These are phyloP conservation scores for Mortierella sp. DNA, from an alignment of 371 early-diverging fungal genomes.

Conservation along the genomic window DNA sequence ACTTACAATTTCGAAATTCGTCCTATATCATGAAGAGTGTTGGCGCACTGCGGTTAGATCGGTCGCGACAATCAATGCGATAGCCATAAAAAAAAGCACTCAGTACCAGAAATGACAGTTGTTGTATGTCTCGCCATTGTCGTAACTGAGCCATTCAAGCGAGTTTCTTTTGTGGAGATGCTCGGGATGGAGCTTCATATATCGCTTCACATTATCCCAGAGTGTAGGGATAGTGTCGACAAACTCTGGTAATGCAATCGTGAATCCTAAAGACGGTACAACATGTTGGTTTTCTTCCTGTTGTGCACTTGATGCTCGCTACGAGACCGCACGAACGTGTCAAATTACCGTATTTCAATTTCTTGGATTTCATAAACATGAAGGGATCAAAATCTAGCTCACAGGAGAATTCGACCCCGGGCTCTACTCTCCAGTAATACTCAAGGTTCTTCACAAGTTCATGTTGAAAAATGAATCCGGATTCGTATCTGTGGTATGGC, in stretches of 20 bases:
- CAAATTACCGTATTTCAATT: constrained; percentile 86
- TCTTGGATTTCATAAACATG: constrained; percentile 77
- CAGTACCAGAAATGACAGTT: constrained; percentile 91
- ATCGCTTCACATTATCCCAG: constrained; percentile 74
- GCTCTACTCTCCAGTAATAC: constrained; percentile 98
- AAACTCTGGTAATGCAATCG: constrained; percentile 86
- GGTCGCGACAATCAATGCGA: neutral
- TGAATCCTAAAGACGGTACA: constrained; percentile 57
- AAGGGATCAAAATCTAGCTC: constrained; percentile 94
- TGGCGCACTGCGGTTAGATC: neutral
- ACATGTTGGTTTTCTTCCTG: too few relatives aligned
- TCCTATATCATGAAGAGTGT: constrained; percentile 10
- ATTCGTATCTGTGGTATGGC: constrained; percentile 62
- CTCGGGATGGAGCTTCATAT: constrained; percentile 60
- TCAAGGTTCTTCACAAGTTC: constrained; percentile 81
- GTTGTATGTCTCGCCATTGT: constrained; percentile 65
- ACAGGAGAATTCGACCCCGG: constrained; percentile 90
- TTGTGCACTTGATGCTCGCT: too few relatives aligned
- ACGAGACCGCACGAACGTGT: too few relatives aligned
- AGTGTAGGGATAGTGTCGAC: constrained; percentile 85
- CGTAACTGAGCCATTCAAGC: constrained; percentile 64
- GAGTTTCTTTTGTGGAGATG: constrained; percentile 59
- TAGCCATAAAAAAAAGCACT: too few relatives aligned
- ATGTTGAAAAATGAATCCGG: constrained; percentile 93
- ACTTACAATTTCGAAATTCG: constrained; percentile 92